A percentile compares a stretch with the other conserved stretches of the same genome.
These are phyloP conservation scores for Viola odorata DNA, from an alignment of 345 rosid genomes.

Conservation along the genomic window DNA sequence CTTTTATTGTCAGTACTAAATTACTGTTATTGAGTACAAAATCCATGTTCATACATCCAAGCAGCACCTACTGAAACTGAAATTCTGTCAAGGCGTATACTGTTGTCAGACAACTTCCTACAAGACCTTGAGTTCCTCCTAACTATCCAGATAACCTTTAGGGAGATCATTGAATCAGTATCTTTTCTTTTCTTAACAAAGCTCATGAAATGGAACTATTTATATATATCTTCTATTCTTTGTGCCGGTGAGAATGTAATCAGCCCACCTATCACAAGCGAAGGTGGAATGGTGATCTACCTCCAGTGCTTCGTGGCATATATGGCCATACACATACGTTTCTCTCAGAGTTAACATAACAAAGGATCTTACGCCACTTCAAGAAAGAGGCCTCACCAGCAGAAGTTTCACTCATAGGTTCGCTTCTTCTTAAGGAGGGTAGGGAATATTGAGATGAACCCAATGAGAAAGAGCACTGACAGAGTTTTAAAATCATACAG, in stretches of 20 bases:
- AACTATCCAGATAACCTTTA: constrained; percentile 13
- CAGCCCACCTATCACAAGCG: constrained; percentile 6
- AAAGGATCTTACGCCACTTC: no score
- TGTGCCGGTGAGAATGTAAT: constrained; percentile 13
- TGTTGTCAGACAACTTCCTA: constrained; percentile 8
- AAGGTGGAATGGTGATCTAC: neutral
- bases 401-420: constrained; percentile 44
- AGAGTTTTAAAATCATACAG: constrained; percentile 76
- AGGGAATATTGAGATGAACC: constrained; percentile 58
- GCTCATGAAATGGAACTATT: neutral
- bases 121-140: neutral
- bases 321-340: neutral
- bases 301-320: constrained; percentile 3
- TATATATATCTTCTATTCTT: neutral
- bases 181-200: neutral
- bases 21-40: no score
- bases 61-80: neutral
- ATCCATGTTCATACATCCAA: no score
- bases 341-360: no score
- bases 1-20: no score
- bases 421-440: constrained; percentile 72
- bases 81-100: neutral
- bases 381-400: constrained; percentile 5
- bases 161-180: constrained; percentile 25
- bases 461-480: constrained; percentile 69